Conservation (phyloP, 73 alveolate species). For the Diophrys sp. region DNA sequence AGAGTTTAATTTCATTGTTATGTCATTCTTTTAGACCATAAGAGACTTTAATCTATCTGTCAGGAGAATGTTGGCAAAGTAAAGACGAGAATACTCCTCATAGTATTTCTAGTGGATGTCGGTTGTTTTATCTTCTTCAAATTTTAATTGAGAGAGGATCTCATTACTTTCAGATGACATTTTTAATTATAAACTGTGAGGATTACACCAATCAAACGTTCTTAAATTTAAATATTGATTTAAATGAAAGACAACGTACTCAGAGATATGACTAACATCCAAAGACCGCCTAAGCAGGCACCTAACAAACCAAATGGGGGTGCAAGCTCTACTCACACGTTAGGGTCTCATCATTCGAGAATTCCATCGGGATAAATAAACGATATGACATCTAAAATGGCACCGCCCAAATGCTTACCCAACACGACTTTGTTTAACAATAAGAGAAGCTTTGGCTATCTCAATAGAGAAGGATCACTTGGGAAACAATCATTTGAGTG, state of each 20-base stretch:
- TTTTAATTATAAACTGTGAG: too few species aligned
- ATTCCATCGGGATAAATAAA: not conserved
- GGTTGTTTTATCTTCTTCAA: not conserved
- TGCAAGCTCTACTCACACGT: not conserved
- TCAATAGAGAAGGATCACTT: not conserved
- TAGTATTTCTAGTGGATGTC: too few species aligned
- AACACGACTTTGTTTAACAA: not conserved
- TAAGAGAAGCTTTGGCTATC: not conserved
- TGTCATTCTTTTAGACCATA: too few species aligned
- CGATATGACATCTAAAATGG: not conserved
- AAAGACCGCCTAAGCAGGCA: not conserved
- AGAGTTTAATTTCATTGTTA: too few species aligned
- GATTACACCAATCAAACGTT: too few species aligned
- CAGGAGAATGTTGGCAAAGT: too few species aligned
- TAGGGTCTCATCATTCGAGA: not conserved
- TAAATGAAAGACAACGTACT: not conserved
- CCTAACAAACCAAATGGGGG: conserved; percentile 1
- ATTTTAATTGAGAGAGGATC: not conserved
- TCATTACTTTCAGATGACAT: too few species aligned
- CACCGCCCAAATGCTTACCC: not conserved
- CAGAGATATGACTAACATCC: not conserved
- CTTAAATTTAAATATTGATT: too few species aligned
- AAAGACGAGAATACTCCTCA: too few species aligned
- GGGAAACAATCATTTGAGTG: not conserved
- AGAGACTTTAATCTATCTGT: too few species aligned